phyloP scores from a whole-genome alignment of 2,329 filamentous ascomycete genomes.

The Colletotrichum sp. region DNA sequence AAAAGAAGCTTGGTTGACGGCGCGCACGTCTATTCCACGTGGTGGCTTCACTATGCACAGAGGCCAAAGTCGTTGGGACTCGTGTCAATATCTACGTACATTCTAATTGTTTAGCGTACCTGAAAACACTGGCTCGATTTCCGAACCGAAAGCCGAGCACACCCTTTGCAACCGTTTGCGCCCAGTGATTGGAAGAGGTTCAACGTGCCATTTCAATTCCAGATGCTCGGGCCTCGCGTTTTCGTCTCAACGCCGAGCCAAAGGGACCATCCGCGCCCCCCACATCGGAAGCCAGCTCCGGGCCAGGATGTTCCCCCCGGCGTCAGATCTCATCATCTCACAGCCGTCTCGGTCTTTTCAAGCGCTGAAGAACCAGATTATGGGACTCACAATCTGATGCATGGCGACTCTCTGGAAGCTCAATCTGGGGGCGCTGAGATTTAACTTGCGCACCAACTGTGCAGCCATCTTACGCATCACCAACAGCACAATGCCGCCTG shows the following conservation, averaged over 20 bases:
- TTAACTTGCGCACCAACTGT: neutral
- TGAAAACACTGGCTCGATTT: neutral
- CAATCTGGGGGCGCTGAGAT: no score
- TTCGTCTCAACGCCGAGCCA: conserved; percentile 9
- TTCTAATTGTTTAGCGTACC: neutral
- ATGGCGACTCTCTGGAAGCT: neutral
- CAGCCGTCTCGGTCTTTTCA: neutral
- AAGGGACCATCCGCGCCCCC: neutral
- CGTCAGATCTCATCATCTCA: neutral
- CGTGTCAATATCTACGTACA: neutral
- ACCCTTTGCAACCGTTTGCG: neutral
- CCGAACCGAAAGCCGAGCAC: conserved; percentile 13
- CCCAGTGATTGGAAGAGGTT: neutral
- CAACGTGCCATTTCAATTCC: neutral
- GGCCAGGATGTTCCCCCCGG: neutral
- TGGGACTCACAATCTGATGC: neutral
- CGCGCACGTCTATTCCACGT: neutral
- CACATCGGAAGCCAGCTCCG: neutral
- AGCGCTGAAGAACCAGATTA: neutral
- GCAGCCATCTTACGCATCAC: neutral
- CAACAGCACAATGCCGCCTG: neutral
- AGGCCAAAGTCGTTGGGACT: neutral
- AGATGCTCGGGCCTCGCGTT: conserved; percentile 5
- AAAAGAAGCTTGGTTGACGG: neutral
- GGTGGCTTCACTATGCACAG: neutral